These are phyloP conservation scores for Emericellopsis cladophorae DNA, from an alignment of 2,329 filamentous ascomycete species.

Conservation along the genomic window DNA sequence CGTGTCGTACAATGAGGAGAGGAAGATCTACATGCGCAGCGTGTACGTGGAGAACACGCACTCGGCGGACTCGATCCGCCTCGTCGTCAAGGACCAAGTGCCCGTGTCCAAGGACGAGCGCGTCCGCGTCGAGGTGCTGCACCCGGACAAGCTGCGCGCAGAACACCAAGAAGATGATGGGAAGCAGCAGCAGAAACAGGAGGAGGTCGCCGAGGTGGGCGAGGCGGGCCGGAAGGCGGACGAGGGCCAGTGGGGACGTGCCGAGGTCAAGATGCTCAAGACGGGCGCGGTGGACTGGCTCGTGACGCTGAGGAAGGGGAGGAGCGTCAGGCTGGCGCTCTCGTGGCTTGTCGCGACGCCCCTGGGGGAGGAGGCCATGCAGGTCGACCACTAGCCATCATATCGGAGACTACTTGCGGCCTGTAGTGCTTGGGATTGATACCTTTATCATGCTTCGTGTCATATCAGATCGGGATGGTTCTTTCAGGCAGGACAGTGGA, in stretches of 20 bases:
- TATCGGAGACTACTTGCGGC: no score
- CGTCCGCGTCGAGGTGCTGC: conserved; percentile 35
- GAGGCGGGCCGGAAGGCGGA: conserved; percentile 14
- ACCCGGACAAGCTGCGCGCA: conserved; percentile 17
- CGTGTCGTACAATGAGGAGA: conserved; percentile 40
- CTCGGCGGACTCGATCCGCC: conserved; percentile 19
- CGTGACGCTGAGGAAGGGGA: conserved; percentile 43
- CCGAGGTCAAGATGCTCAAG: conserved; percentile 39
- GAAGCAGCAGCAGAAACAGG: conserved; percentile 4
- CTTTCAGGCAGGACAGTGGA: no score
- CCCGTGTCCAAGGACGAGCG: conserved; percentile 49
- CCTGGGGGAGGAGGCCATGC: conserved; percentile 17
- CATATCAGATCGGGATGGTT: no score
- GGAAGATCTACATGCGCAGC: conserved; percentile 32
- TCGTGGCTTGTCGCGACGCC: conserved; percentile 51
- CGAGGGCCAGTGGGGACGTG: conserved; percentile 36
- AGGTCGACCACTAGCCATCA: not conserved
- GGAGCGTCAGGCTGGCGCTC: conserved; percentile 41
- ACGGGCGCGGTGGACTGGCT: conserved; percentile 46
- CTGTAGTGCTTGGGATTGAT: no score
- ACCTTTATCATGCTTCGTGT: no score
- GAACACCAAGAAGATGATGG: conserved; percentile 15
- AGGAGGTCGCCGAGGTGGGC: conserved; percentile 22
- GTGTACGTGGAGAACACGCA: conserved; percentile 39
- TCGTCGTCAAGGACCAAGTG: conserved; percentile 46